Evolutionary conservation across 257 asterid genomes (phyloP), one percentile per base, ranked within the genome.

Genomic region (Solanum neorickii): DNA sequence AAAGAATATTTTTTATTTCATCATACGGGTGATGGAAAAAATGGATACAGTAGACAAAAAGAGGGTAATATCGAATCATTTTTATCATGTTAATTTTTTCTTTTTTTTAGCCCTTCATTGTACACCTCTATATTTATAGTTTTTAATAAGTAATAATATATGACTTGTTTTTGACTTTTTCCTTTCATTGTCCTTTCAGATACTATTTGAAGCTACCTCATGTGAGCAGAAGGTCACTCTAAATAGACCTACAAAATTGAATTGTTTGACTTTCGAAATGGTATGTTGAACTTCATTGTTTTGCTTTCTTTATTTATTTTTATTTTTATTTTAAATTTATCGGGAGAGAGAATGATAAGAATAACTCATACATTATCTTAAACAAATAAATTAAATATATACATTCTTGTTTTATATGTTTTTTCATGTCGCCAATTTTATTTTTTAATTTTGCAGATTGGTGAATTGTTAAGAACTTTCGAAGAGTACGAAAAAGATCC

Each of bases 201-300:
- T 87, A 42, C 47, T 78, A 46, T 62, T 87, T 29, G 59, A 78
- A 46, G 77, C 35, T 29, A 23, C 7, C 7, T 35, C 69, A 13
- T 44, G 82, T 12, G 16, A 78, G 42, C 16, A 12, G 62, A 87
- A 87, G 62, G 59, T 87, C 37, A 78, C 46, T 12, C 37, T 87
- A 18, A 87, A 87, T 44, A 77, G 88, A 66, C 82, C 86, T 10
- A 83, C 35, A n/a, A 86, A 87, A 74, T 44, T 78, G 82, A 78
- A 87, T 62, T 62, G 86, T 80, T 84, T 87, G 37, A 87, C 88
- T 59, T 47, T 76, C 20, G 80, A 87, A 42, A 87, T 87, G 88
- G 88, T 87, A 87, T 21, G 23, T 42, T 44, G 83, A 77, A 35
- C 39, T 35, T 44, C 23, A 42, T 42, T 76, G 7, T 76, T n/a